A percentile compares a stretch with the other conserved stretches of the same genome.
Evolutionary conservation across 2,329 filamentous ascomycete species (phyloP).

Genomic region (Fusarium beomiforme): DNA sequence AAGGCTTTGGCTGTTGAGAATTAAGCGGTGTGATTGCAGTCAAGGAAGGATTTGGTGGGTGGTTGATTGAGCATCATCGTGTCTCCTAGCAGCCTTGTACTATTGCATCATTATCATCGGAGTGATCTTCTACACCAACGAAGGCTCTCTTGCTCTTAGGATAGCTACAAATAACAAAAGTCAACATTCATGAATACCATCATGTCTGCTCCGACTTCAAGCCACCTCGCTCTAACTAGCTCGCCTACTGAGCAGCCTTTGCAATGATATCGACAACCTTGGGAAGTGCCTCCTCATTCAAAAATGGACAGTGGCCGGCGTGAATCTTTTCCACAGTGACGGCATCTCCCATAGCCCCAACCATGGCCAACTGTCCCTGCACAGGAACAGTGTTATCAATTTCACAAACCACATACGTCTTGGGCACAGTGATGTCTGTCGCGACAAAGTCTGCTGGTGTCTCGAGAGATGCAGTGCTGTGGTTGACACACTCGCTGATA

Average conservation of each 20-base stretch:
- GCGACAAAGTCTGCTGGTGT: constrained; percentile 31
- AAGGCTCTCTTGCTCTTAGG: background rate
- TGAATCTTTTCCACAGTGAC: background rate
- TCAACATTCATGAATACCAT: rapidly evolving
- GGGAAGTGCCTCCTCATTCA: background rate
- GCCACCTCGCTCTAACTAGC: too few species aligned
- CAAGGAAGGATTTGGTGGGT: rapidly evolving
- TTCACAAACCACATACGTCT: constrained; percentile 43
- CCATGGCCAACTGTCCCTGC: constrained; percentile 37
- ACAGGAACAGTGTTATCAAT: constrained; percentile 34
- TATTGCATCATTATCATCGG: background rate
- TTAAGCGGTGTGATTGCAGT: background rate
- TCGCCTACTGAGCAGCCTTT: background rate
- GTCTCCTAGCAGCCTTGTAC: background rate
- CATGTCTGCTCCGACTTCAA: rapidly evolving
- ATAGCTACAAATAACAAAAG: background rate
- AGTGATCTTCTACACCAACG: background rate
- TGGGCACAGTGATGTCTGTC: constrained; percentile 34
- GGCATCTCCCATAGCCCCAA: background rate
- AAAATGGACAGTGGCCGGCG: background rate
- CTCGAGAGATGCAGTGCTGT: constrained; percentile 32
- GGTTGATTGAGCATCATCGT: rapidly evolving
- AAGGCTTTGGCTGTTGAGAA: constrained; percentile 13
- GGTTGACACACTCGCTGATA: background rate
- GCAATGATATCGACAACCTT: background rate